These are phyloP conservation scores for Fremontodendron californicum DNA, from an alignment of 345 rosid species.

Conservation along the genomic window DNA sequence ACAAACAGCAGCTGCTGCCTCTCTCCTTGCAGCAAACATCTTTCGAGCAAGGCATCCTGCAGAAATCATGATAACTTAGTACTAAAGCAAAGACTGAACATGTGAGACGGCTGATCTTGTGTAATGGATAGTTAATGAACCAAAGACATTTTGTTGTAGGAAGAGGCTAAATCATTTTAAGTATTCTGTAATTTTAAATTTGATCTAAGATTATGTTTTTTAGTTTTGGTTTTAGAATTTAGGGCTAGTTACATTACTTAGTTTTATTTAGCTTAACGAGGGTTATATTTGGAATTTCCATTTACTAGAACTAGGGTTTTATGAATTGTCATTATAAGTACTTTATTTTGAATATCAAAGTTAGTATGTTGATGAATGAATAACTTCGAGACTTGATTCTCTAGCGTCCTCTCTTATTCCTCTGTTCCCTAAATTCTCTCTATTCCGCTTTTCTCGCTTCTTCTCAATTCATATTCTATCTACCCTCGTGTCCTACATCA, in stretches of 20 bases:
- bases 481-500: background rate
- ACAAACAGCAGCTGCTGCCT: conserved; percentile 61
- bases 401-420: background rate
- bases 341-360: background rate
- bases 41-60: conserved; percentile 78
- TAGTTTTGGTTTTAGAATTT: background rate
- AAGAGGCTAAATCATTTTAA: background rate
- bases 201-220: background rate
- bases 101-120: background rate
- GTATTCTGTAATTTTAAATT: background rate
- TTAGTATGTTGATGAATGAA: background rate
- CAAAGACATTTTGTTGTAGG: background rate
- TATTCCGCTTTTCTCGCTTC: background rate
- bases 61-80: conserved; percentile 25
- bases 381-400: background rate
- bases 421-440: background rate
- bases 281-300: background rate
- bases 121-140: background rate
- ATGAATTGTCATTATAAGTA: background rate
- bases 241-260: background rate
- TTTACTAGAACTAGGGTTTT: background rate
- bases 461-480: background rate
- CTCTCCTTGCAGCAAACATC: conserved; percentile 50
- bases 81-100: conserved; percentile 23
- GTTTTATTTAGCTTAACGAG: background rate